phyloP scores from a whole-genome alignment of 768 basidiomycete species.

The Lentinula boryana region DNA sequence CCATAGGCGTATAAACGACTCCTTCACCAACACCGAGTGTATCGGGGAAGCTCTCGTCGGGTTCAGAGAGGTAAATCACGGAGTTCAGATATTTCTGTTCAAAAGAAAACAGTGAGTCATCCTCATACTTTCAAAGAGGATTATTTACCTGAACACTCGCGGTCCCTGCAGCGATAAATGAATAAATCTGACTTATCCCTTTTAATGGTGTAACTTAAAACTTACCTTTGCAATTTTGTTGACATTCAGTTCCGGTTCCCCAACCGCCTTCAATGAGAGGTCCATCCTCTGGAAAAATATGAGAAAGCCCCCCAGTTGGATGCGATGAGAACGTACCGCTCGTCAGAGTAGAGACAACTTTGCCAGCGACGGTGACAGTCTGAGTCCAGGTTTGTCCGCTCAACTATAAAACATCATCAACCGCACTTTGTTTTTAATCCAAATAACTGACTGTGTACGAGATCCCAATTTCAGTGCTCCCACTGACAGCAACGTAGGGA shows the following conservation, averaged over 20 bases:
- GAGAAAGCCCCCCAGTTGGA: not conserved
- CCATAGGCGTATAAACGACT: slow-evolving; percentile 5
- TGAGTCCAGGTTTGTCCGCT: slow-evolving; percentile 7
- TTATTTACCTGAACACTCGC: not conserved
- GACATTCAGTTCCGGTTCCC: slow-evolving; percentile 12
- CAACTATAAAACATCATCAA: not conserved
- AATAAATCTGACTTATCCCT: not conserved
- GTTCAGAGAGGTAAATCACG: slow-evolving; percentile 8
- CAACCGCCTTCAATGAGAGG: slow-evolving; percentile 8
- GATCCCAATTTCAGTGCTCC: slow-evolving; percentile 4
- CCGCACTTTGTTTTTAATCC: too few relatives aligned
- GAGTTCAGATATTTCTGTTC: slow-evolving; percentile 8
- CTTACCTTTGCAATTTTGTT: slow-evolving; percentile 7
- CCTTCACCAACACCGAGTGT: slow-evolving; percentile 8
- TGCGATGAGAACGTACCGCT: not conserved
- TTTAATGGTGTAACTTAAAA: not conserved
- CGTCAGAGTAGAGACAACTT: slow-evolving; percentile 7
- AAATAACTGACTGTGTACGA: not conserved
- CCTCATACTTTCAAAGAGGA: not conserved
- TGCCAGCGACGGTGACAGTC: slow-evolving; percentile 6
- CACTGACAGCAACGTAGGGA: not conserved
- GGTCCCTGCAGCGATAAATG: not conserved
- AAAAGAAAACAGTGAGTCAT: not conserved
- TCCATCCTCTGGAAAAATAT: slow-evolving; percentile 5
- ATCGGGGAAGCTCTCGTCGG: slow-evolving; percentile 6